Base-by-base conservation (phyloP, 805 yeast species). In the Suhomyces emberorum region DNA sequence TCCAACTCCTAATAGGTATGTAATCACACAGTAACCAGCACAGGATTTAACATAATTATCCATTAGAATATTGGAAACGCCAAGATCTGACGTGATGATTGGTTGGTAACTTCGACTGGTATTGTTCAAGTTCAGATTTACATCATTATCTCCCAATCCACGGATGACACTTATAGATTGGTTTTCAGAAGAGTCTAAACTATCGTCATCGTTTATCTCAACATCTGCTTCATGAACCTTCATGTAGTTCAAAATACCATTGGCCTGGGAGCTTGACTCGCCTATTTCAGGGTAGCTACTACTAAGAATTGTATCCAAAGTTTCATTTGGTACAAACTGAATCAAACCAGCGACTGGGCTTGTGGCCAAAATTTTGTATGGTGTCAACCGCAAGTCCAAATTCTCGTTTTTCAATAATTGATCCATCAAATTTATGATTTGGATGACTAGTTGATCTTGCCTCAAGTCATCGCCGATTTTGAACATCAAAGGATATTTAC, bases 11-110 rank as follows among this genome's bases (percentile, higher is more conserved):
- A 93, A 63, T 7, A 93, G 65, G 51, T 93, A 93, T 0, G 98
- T 93, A 16, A 93, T 85, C 1, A 93, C 98, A 67, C 97, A 93
- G 55, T 93, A 93, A 0, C 98, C 99, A 16, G 99, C 97, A 56
- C 97, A 88, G 3, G 96, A 87, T 46, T 89, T 78, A 5, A 93
- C 91, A 61, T 86, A 93, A 46, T 85, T 91, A 50, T 93, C 98
- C 96, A 93, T 87, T 0, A 81, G 86, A 46, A 75, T 76, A 0
- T 78, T 61, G 8, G 72, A 65, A 1, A 85, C 79, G 0, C 75
- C 76, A 35, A 73, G 59, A 30, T 63, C 68, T 0, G 69, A 52
- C 3, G 61, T 46, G 2, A 62, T 48, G 6, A 70, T 51, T 24
- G 56, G 72, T 55, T 38, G 69, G 12, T 11, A 5, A 11, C 12